Percentiles rank a stretch among this genome's conserved stretches.
Conservation (phyloP, 164 flowering plant genomes). For the Berberis thunbergii region DNA sequence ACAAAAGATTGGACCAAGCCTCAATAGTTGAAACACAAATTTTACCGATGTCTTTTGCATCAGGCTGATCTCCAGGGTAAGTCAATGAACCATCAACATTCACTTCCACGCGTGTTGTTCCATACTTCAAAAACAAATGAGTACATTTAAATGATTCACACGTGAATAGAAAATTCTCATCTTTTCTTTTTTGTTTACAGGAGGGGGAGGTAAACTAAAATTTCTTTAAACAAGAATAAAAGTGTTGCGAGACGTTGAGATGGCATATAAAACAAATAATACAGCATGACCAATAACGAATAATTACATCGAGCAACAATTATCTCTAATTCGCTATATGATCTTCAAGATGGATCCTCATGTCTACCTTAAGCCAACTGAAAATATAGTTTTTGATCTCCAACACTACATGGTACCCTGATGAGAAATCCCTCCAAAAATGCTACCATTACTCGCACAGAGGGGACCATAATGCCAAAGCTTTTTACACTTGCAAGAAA, state of each 20-base stretch:
- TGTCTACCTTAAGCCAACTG: no score
- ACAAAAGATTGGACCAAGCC: not conserved
- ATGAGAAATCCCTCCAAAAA: no score
- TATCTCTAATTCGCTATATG: not conserved
- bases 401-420: no score
- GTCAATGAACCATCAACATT: constrained; percentile 70
- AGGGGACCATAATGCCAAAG: no score
- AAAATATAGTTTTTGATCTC: no score
- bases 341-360: no score
- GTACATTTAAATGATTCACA: not conserved
- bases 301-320: not conserved
- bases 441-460: no score
- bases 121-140: constrained; percentile 46
- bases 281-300: not conserved
- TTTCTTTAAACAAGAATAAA: not conserved
- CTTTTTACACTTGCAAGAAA: no score
- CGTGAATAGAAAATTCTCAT: constrained; percentile 1
- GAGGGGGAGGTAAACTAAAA: not conserved
- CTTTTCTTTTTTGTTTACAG: not conserved
- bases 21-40: not conserved
- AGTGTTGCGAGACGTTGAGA: not conserved
- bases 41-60: constrained; percentile 40
- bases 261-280: not conserved
- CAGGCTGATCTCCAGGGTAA: constrained; percentile 49
- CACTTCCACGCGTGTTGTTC: constrained; percentile 76